Evolutionary conservation across 2,329 filamentous ascomycete species (phyloP), one percentile per base, ranked within the genome.

Genomic region (Elsinoe australis): DNA sequence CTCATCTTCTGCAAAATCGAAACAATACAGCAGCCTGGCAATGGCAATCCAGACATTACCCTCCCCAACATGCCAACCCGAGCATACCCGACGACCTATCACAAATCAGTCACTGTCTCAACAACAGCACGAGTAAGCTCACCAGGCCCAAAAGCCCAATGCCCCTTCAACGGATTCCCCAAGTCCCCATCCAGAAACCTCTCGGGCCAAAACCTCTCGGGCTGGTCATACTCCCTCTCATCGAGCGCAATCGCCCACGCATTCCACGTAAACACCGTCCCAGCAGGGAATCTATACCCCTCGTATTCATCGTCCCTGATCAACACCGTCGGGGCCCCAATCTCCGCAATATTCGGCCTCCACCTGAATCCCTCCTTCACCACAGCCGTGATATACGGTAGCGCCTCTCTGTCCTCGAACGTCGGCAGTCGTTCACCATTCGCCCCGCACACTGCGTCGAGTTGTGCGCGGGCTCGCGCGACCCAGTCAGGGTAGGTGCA

Each of bases 281-380:
- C 38, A 9, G 15, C 29, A 2, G 48, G 48, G 36, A 50, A 45
- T 9, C 38, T 50, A 15, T 64, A 65, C 10, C 67, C 69, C 36
- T 66, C 62, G 38, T 67, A 60, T 52, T 54, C 59, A 45, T 68
- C 66, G 42, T 72, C 68, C 59, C 56, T 47, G 24, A 64, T 67
- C 0, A 67, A 68, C 38, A 67, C 65, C 46, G 73, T 70, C 0
- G 70, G 68, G 0, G 60, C 38, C 4, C 55, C 59, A 3, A 56
- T 53, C 4, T 58, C 56, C 5, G 50, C 42, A 14, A 63, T 57
- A 15, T 36, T 48, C 22, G 61, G 61, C 24, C 58, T 51, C 61
- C 62, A 67, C 35, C 66, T 55, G 48, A 64, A 54, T 4, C 55
- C 55, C 51, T 67, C 64, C 45, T 65, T 65, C 15, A 66, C 56